Evolutionary conservation across 768 basidiomycete species (phyloP), one percentile per base, ranked within the genome.

Genomic region (Candolleomyces aberdarensis): DNA sequence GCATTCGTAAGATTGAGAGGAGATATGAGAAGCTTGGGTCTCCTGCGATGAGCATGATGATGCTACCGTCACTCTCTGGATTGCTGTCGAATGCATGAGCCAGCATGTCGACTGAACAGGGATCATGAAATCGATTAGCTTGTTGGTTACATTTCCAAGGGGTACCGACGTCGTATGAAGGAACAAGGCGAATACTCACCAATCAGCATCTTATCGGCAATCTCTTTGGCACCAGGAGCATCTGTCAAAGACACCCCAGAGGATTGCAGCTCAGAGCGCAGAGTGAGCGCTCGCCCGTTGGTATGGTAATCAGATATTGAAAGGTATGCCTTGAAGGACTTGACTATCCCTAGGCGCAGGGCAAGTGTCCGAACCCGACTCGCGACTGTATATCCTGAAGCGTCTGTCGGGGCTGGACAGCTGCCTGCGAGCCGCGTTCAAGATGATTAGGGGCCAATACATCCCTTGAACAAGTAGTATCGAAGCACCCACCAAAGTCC

Each of bases 21-120:
- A 76, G 77, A 66, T 80, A 83, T 0, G 77, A 72, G 57, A 79
- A 78, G 61, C 79, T 78, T 13, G 75, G 67, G 64, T 83, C 80
- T 0, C 76, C 76, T 7, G 81, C 74, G 50, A 84, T 81, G 19
- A 61, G 56, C 14, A 85, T 69, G 40, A 84, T 59, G 36, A 83
- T 72, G 26, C 79, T 81, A 59, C 76, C 78, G 64, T 84, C 83
- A 51, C 80, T 71, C 14, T 36, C 8, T 36, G 36, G 11, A 36
- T 36, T 36, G 36, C 36, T 36, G 36, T 36, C 36, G 36, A 36
- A 36, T 36, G 36, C 36, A 36, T 11, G 36, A 36, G 36, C 6
- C 8, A 36, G 36, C 3, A 36, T 8, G 11, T 36, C 36, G 11
- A 69, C 70, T 72, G n/a, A 26, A 26, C 26, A 3, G 26, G 26